phyloP scores from a whole-genome alignment of 2,329 filamentous ascomycete genomes.

The Colletotrichum lini region DNA sequence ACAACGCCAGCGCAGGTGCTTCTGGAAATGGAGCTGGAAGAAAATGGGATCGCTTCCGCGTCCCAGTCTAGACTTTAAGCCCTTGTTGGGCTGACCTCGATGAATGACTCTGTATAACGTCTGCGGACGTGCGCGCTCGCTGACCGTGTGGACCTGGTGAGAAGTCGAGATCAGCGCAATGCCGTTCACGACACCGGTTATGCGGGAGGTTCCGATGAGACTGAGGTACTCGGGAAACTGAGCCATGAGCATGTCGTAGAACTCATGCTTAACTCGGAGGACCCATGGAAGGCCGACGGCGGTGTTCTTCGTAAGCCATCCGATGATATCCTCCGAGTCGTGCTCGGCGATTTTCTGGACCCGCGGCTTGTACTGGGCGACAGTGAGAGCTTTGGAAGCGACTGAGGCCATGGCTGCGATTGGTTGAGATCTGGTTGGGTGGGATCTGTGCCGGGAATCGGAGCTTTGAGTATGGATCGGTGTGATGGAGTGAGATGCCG shows the following conservation, averaged over 20 bases:
- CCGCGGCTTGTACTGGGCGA: not conserved
- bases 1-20: not conserved
- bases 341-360: not conserved
- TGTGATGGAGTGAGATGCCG: not conserved
- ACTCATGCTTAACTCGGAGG: not conserved
- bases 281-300: not conserved
- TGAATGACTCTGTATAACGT: not conserved
- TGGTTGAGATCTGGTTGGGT: no score
- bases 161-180: not conserved
- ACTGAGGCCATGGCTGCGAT: not conserved
- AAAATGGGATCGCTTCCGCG: slow-evolving; percentile 8
- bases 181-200: not conserved
- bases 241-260: not conserved
- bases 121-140: not conserved
- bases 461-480: not conserved
- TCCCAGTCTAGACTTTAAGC: not conserved
- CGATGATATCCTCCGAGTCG: not conserved
- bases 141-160: not conserved
- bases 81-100: not conserved
- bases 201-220: not conserved
- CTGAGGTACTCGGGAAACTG: not conserved
- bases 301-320: not conserved
- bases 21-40: slow-evolving; percentile 8
- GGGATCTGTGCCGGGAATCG: not conserved
- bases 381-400: not conserved